Evolutionary conservation across 78 protist species (phyloP).

Genomic region (Neovahlkampfia damariscottae): DNA sequence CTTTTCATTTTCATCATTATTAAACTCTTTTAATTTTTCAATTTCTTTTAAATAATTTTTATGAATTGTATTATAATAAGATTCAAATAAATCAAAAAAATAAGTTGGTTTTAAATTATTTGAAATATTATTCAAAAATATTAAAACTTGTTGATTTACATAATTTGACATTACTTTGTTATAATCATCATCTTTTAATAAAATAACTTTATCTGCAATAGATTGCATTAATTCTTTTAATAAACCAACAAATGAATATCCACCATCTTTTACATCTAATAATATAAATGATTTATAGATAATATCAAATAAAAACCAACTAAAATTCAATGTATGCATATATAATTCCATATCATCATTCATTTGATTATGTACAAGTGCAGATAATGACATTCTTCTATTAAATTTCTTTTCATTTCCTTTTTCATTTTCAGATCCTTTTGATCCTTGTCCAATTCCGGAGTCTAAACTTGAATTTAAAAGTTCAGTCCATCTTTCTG

Average conservation of each 20-base stretch:
- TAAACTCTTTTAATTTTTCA: too few relatives aligned
- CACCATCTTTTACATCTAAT: neutral
- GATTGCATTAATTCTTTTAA: neutral
- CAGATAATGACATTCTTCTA: neutral
- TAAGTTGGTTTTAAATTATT: neutral
- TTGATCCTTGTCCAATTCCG: neutral
- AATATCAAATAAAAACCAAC: slow-evolving; percentile 7
- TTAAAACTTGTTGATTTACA: neutral
- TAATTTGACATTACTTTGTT: neutral
- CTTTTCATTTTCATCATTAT: too few relatives aligned
- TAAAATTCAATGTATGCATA: neutral
- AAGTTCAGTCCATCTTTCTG: neutral
- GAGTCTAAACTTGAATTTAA: neutral
- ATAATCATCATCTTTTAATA: neutral
- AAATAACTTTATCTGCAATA: neutral
- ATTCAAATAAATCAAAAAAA: neutral
- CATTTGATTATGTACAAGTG: neutral
- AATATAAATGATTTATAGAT: slow-evolving; percentile 3
- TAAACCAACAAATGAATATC: neutral
- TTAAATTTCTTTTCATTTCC: too few relatives aligned
- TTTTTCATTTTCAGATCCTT: neutral
- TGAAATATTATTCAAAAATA: neutral
- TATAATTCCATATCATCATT: too few relatives aligned
- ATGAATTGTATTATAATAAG: too few relatives aligned
- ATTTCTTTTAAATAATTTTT: too few relatives aligned